Conservation (phyloP, 1,284 basidiomycete species). For the Cystobasidium pallidum region DNA sequence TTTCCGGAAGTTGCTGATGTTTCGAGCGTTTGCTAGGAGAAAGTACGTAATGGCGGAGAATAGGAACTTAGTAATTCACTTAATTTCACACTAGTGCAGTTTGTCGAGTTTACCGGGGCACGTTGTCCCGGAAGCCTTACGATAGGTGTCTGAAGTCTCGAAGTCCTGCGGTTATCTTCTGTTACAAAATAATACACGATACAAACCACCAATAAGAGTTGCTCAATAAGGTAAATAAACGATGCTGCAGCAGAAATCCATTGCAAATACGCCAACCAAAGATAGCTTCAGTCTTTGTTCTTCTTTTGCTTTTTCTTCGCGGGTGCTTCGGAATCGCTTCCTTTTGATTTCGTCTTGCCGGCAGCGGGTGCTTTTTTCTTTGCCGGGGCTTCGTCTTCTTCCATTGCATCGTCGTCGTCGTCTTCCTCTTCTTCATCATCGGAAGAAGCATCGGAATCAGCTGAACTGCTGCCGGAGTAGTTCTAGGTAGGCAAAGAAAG, state of each 20-base stretch:
- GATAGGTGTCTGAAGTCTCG: too few relatives aligned
- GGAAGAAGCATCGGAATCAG: constrained; percentile 21
- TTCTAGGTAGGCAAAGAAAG: too few relatives aligned
- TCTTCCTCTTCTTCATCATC: constrained; percentile 36
- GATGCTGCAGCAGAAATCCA: not conserved
- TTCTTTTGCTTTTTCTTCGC: constrained; percentile 59
- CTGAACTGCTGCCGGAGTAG: constrained; percentile 41
- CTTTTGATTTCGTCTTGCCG: constrained; percentile 58
- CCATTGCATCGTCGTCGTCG: constrained; percentile 39
- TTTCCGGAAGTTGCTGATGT: too few relatives aligned
- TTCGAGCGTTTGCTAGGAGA: too few relatives aligned
- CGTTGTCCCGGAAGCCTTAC: too few relatives aligned
- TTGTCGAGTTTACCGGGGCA: too few relatives aligned
- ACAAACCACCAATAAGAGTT: not conserved
- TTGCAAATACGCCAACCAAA: too few relatives aligned
- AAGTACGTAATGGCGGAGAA: too few relatives aligned
- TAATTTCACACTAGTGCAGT: too few relatives aligned
- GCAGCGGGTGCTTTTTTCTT: constrained; percentile 57
- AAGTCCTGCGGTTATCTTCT: too few relatives aligned
- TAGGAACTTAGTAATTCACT: too few relatives aligned
- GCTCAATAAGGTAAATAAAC: not conserved
- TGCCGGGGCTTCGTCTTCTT: constrained; percentile 37
- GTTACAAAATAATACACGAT: constrained; percentile 5
- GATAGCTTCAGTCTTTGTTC: constrained; percentile 43
- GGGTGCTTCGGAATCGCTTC: constrained; percentile 55